Evolutionary conservation across 208 protist genomes (phyloP).

Genomic region (Phytomonas francai): DNA sequence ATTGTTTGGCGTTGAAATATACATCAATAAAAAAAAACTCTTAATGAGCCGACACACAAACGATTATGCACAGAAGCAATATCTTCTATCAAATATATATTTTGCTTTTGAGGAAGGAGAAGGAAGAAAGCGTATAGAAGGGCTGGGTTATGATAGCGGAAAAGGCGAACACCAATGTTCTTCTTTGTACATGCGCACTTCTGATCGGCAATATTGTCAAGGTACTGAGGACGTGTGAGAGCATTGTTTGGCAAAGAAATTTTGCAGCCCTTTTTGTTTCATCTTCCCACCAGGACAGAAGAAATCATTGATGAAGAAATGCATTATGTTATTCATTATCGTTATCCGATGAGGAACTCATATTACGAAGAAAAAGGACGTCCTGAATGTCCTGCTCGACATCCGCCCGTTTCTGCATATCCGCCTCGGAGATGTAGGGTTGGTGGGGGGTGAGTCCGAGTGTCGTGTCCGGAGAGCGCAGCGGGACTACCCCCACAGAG

Average conservation of each 20-base stretch:
- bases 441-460: too few relatives aligned
- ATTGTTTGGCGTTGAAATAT: neutral
- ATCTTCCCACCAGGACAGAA: neutral
- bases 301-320: neutral
- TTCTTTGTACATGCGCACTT: too few relatives aligned
- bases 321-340: neutral
- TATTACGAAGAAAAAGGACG: neutral
- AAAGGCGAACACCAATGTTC: neutral
- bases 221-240: neutral
- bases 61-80: neutral
- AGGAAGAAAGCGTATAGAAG: neutral
- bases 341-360: neutral
- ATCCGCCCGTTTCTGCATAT: neutral
- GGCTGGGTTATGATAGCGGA: neutral
- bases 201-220: too few relatives aligned
- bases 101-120: neutral
- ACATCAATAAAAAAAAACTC: neutral
- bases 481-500: too few relatives aligned
- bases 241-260: slow-evolving; percentile 4
- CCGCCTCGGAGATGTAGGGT: neutral
- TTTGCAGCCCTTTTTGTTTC: neutral
- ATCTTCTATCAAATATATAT: neutral
- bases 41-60: neutral
- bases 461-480: neutral
- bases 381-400: neutral